Base-by-base conservation (phyloP, 257 asterid species). In the Schizonepeta tenuifolia region DNA sequence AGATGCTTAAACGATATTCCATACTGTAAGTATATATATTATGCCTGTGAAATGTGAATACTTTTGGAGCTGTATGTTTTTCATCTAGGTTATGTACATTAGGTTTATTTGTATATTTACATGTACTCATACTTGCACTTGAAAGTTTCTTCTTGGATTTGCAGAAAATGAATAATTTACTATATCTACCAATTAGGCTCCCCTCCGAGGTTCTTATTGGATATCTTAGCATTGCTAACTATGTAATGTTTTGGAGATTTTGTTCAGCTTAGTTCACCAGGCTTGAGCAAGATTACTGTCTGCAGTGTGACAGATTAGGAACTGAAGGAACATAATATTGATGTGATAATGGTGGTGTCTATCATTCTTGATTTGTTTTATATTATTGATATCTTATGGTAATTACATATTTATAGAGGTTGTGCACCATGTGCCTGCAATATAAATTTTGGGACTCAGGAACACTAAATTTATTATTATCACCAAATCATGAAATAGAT, bases 1-100 rank as follows among this genome's bases (percentile, higher is more conserved):
- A 91, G 89, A 91, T 91, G 97, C 83, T 91, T 54, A 85, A 80
- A 62, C 86, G 95, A 75, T 89, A 91, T 77, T 83, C 79, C 67
- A 84, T 87, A 83, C 77, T 94, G 99, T 94, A 83, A 89, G 97
- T 86, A 68, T 75, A 63, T 33, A 70, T 55, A 20, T 65, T 63
- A 26, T 81, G 74, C 71, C 67, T 58, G 14, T 41, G 43, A 71
- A 21, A 64, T 58, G 14, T 41, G 43, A 71, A 21, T 46, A 58
- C 33, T 35, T 55, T 54, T 40, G 53, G 47, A 43, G 64, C 51
- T 36, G 18, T n/a, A 51, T 13, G 56, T 61, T 65, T 70, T 43
- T 57, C 6, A 10, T 36, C 13, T 33, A 33, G 26, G 47, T 54
- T 60, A 64, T 44, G 35, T 46, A 59, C 26, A n/a, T 38, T 22